phyloP scores from a whole-genome alignment of 352 stramenopile species.

The Stramenopiles sp. region DNA sequence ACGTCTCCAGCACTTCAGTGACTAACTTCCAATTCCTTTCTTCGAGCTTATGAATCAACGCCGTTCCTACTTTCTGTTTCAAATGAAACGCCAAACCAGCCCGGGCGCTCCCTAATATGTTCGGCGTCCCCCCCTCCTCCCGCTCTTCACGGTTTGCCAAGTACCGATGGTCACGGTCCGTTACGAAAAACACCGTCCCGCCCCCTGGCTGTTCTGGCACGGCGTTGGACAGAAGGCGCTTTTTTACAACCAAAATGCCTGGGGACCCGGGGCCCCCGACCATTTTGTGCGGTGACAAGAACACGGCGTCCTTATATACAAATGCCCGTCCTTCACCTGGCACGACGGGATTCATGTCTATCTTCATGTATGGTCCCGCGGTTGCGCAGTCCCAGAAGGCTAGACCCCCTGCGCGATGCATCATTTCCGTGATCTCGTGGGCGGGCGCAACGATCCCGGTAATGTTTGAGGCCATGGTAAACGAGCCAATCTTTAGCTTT shows the following conservation, averaged over 20 bases:
- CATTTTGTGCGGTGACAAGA: constrained; percentile 89
- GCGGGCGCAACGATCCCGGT: constrained; percentile 75
- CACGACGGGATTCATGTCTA: constrained; percentile 87
- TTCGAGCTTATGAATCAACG: constrained; percentile 39
- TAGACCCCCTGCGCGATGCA: constrained; percentile 72
- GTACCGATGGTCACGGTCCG: constrained; percentile 37
- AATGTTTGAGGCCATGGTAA: constrained; percentile 79
- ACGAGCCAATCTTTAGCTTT: constrained; percentile 55
- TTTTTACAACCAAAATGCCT: constrained; percentile 83
- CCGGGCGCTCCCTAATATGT: constrained; percentile 75
- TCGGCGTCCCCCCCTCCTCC: constrained; percentile 84
- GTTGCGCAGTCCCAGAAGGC: constrained; percentile 86
- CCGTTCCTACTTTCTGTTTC: constrained; percentile 40
- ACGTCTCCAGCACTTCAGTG: too few relatives aligned
- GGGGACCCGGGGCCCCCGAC: constrained; percentile 68
- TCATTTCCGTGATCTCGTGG: constrained; percentile 50
- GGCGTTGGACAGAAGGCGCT: constrained; percentile 40
- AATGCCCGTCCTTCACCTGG: constrained; percentile 24
- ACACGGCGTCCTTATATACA: constrained; percentile 72
- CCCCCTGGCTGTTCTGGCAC: constrained; percentile 35
- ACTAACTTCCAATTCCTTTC: too few relatives aligned
- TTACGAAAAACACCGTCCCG: constrained; percentile 36
- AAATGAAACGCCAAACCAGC: constrained; percentile 69
- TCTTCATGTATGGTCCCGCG: constrained; percentile 64
- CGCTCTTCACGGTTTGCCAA: constrained; percentile 63